These are phyloP conservation scores for Aspergillus nidulans DNA, from an alignment of 495 filamentous ascomycete genomes.

Conservation along the genomic window DNA sequence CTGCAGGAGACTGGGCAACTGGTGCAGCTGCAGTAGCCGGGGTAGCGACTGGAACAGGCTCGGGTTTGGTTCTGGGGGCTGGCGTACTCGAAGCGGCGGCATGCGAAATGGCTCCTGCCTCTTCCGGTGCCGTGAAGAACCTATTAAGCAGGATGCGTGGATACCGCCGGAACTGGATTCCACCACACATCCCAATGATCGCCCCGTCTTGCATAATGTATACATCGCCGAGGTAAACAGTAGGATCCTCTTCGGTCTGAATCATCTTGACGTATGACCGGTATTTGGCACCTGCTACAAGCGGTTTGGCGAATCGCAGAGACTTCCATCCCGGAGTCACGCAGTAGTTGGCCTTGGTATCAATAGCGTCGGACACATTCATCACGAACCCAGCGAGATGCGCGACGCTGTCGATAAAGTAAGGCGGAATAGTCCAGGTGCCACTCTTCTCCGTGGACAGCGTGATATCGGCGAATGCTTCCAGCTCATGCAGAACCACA, in stretches of 20 bases:
- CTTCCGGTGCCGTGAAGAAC: conserved; percentile 20
- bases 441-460: conserved; percentile 18
- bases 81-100: neutral
- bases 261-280: conserved; percentile 42
- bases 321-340: conserved; percentile 39
- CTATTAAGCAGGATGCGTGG: conserved; percentile 23
- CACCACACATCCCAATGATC: conserved; percentile 35
- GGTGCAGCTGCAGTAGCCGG: neutral
- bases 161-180: conserved; percentile 27
- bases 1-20: no score
- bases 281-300: conserved; percentile 31
- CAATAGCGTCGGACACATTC: conserved; percentile 46
- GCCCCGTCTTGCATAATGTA: conserved; percentile 31
- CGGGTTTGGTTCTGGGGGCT: neutral
- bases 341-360: conserved; percentile 45
- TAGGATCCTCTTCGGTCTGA: conserved; percentile 23
- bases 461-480: conserved; percentile 35
- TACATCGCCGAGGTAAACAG: conserved; percentile 35
- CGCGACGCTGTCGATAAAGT: conserved; percentile 47
- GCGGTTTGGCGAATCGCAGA: conserved; percentile 26
- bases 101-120: neutral
- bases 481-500: conserved; percentile 31
- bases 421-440: conserved; percentile 19
- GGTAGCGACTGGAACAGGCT: neutral
- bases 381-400: conserved; percentile 54